Percentiles rank a stretch among this genome's conserved stretches.
phyloP scores from a whole-genome alignment of 164 flowering plant species.

The Sextonia rubra region DNA sequence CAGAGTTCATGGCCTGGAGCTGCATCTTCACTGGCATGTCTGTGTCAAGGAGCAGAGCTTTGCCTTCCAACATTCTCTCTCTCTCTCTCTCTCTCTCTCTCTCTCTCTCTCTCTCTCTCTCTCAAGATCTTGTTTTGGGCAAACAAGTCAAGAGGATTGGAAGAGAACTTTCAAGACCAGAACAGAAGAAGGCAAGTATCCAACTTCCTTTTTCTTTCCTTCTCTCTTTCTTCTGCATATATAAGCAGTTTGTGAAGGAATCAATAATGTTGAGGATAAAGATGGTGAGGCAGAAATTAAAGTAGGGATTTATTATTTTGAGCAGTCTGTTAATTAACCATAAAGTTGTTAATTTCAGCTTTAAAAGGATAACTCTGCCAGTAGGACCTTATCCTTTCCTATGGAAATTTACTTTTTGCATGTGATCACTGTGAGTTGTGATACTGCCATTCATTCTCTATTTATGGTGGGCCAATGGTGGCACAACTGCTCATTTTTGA shows the following conservation, averaged over 20 bases:
- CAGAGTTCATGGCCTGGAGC: slow-evolving; percentile 74
- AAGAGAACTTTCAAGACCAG: not conserved
- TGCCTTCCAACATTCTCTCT: slow-evolving; percentile 84
- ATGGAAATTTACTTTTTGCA: no score
- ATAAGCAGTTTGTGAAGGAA: not conserved
- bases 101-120: slow-evolving; percentile 10
- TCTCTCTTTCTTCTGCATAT: not conserved
- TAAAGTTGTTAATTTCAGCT: no score
- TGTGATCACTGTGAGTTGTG: no score
- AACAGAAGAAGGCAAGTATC: not conserved
- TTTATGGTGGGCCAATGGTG: no score
- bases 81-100: slow-evolving; percentile 8
- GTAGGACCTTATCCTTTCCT: no score
- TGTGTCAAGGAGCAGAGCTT: slow-evolving; percentile 72
- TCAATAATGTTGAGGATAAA: slow-evolving; percentile 26
- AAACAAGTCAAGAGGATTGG: not conserved
- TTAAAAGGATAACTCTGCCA: no score
- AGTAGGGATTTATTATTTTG: slow-evolving; percentile 1
- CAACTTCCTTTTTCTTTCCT: not conserved
- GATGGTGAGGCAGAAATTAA: slow-evolving; percentile 30
- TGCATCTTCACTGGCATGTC: slow-evolving; percentile 97
- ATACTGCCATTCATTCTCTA: no score
- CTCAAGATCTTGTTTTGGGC: no score
- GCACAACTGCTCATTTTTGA: no score
- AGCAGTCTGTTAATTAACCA: no score